Evolutionary conservation across 164 flowering plant species (phyloP), one percentile per base, ranked within the genome.

Genomic region (Hamamelis virginiana): DNA sequence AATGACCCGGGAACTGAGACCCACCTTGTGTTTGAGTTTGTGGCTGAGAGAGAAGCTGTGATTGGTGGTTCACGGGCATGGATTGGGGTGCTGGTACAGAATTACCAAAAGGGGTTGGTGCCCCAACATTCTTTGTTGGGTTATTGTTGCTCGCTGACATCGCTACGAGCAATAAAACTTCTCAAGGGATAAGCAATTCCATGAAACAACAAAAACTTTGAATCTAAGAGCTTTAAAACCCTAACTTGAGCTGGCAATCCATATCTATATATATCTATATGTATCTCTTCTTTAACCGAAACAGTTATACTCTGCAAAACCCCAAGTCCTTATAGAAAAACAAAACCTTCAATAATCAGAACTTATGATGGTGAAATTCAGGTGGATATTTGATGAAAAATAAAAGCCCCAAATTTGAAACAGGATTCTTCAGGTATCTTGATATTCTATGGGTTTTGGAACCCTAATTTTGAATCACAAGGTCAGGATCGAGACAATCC

Each of bases 1-100:
- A 80, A 57, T 77, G 86, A 15, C 82, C 79, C 4, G 76, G 84
- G 69, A 79, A 83, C n/a, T 75, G 78, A 26, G 87, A 47, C 23
- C 75, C 85, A 45, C 74, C 78, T 33, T 72, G 81, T 18, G 72
- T 50, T 41, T 81, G 85, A 46, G 77, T 45, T 46, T 80, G 84
- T 51, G 81, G 50, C 72, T 81, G 86, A 15, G 79, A 47, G 22
- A 72, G 77, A 47, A 83, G 76, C 59, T 80, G 85, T 61, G 79
- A 48, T 23, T 76, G 82, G 55, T 80, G 83, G 58, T 80, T 83
- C 66, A 73, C 9, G 0, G 77, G 64, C 74, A 76, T 46, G 38
- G 80, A 18, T 28, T 80, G 74, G 3, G 83, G 57, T 8, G 60
- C 75, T 64, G 71, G 48, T 44, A 81, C 85, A n/a, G 85, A 57